Conservation (phyloP, 805 yeast genomes). For the Tanozyma kutaoensis region DNA sequence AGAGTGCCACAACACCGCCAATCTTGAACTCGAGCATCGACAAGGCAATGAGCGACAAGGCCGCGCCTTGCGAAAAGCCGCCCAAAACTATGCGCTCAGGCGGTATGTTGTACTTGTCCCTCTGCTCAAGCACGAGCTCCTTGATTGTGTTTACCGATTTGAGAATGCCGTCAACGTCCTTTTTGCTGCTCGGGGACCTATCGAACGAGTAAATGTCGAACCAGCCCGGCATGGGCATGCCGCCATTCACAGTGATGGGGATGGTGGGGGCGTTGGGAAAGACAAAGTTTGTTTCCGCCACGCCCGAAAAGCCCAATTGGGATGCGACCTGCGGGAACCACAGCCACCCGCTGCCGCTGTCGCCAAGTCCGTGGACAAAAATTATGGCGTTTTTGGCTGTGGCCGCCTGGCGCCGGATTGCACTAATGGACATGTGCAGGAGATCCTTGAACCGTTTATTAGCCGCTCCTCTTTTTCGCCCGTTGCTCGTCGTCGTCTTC, state of each 20-base stretch:
- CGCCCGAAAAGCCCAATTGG: slow-evolving; percentile 2
- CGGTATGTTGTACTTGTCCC: slow-evolving; percentile 35
- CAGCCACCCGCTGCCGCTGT: slow-evolving; percentile 81
- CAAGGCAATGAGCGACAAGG: slow-evolving; percentile 53
- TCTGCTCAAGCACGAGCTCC: slow-evolving; percentile 36
- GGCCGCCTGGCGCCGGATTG: no score
- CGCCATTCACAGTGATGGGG: slow-evolving; percentile 59
- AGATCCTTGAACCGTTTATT: no score
- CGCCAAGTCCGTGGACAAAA: slow-evolving; percentile 86
- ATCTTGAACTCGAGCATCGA: slow-evolving; percentile 43
- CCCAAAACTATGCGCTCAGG: slow-evolving; percentile 72
- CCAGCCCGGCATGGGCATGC: slow-evolving; percentile 71
- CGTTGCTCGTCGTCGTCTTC: no score
- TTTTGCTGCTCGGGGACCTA: slow-evolving; percentile 25
- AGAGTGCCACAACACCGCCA: slow-evolving; percentile 67
- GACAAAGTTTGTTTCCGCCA: slow-evolving; percentile 48
- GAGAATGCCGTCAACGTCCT: slow-evolving; percentile 43
- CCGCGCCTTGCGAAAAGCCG: slow-evolving; percentile 94
- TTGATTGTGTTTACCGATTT: slow-evolving; percentile 33
- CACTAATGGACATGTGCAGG: no score
- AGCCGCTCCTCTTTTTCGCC: no score
- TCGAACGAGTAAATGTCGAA: slow-evolving; percentile 59
- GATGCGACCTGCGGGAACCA: slow-evolving; percentile 49
- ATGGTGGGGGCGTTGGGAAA: slow-evolving; percentile 81
- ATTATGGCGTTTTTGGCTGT: slow-evolving; percentile 44